Conservation (phyloP, 2,329 filamentous ascomycete genomes). For the Exophiala viscosa region DNA sequence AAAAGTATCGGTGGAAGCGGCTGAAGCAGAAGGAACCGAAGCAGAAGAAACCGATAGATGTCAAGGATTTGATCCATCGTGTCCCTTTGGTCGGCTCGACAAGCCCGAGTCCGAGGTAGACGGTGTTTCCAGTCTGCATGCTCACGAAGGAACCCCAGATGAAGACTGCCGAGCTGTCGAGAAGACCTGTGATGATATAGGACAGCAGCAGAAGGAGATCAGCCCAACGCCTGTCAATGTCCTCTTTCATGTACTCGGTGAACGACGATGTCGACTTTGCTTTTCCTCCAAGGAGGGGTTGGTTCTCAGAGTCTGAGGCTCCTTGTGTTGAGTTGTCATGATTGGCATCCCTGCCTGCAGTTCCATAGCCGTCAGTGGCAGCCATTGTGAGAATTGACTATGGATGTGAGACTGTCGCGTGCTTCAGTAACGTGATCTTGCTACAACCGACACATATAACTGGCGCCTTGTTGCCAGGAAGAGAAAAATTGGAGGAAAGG, state of each 20-base stretch:
- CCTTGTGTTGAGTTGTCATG: not conserved
- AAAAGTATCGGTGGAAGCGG: conserved; percentile 62
- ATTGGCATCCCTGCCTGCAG: conserved; percentile 2
- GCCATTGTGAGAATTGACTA: conserved; percentile 4
- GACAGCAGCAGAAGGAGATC: conserved; percentile 68
- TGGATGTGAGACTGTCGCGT: not conserved
- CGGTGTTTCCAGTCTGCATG: conserved; percentile 83
- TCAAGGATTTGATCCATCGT: conserved; percentile 68
- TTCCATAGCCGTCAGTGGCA: conserved; percentile 16
- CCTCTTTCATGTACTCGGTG: conserved; percentile 16
- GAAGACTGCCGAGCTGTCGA: conserved; percentile 71
- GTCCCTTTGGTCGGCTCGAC: conserved; percentile 52
- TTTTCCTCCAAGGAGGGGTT: conserved; percentile 6
- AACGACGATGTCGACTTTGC: not conserved
- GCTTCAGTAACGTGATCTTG: not conserved
- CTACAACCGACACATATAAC: no score
- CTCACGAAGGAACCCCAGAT: conserved; percentile 78
- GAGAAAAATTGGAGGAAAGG: not conserved
- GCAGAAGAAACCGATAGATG: conserved; percentile 68
- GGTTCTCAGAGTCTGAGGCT: conserved; percentile 11
- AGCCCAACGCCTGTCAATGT: conserved; percentile 41
- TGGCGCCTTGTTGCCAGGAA: not conserved
- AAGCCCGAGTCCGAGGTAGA: conserved; percentile 74
- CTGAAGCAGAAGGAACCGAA: conserved; percentile 69
- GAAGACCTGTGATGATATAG: conserved; percentile 72